A percentile compares a stretch with the other conserved stretches of the same genome.
Evolutionary conservation across 352 stramenopile genomes (phyloP).

Genomic region (Elongisporangium anandrum): DNA sequence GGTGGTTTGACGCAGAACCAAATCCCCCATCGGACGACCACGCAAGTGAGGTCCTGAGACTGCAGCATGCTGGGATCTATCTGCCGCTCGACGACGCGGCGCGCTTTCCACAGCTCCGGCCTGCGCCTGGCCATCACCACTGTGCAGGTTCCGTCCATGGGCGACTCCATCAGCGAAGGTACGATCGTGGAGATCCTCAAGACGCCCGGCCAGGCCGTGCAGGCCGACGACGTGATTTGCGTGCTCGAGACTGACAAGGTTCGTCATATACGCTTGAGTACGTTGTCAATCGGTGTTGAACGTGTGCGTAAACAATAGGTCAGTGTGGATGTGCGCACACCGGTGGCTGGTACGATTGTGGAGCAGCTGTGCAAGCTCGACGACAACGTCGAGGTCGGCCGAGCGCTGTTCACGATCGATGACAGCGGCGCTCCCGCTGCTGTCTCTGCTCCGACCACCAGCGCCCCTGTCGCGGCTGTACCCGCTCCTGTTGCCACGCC

Average conservation of each 20-base stretch:
- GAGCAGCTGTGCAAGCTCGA: conserved; percentile 94
- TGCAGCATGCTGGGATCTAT: conserved; percentile 5
- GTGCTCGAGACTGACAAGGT: conserved; percentile 99
- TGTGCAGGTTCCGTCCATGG: conserved; percentile 87
- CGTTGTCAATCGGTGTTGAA: background rate
- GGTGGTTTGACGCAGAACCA: background rate
- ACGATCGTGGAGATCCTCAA: conserved; percentile 97
- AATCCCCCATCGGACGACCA: conserved; percentile 1
- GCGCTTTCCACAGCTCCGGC: conserved; percentile 44
- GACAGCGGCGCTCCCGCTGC: conserved; percentile 44
- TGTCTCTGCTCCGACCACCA: conserved; percentile 14
- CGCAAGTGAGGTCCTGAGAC: conserved; percentile 16
- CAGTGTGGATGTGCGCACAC: conserved; percentile 89
- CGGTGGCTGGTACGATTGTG: conserved; percentile 88
- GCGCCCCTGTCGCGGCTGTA: conserved; percentile 4
- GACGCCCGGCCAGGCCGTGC: conserved; percentile 88
- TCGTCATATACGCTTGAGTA: conserved; percentile 1
- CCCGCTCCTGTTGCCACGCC: conserved; percentile 31
- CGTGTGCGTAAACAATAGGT: conserved; percentile 26
- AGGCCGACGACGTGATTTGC: conserved; percentile 96
- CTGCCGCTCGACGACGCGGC: conserved; percentile 10
- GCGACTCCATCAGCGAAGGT: conserved; percentile 98
- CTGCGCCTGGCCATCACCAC: conserved; percentile 50
- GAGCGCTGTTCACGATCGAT: conserved; percentile 92
- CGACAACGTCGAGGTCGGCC: conserved; percentile 95